phyloP scores from a whole-genome alignment of 768 basidiomycete species.

The Basidioascus undulatus region DNA sequence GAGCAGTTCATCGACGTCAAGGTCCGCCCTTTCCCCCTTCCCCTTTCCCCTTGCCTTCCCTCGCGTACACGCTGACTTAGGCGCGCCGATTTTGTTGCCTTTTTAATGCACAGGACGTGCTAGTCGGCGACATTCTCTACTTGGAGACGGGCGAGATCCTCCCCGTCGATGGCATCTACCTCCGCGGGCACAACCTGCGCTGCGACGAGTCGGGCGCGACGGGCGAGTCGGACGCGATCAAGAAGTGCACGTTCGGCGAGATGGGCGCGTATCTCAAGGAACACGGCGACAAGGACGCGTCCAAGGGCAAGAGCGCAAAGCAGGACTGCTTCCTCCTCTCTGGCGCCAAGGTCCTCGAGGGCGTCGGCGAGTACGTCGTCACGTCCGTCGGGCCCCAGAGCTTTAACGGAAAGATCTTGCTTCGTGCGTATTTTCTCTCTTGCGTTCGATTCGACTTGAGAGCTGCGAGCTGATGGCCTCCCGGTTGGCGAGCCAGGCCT shows the following conservation, averaged over 20 bases:
- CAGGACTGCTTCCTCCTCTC: constrained; percentile 78
- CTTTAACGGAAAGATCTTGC: constrained; percentile 94
- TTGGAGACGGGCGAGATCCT: constrained; percentile 88
- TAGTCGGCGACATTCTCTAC: constrained; percentile 79
- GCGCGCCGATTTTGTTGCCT: constrained; percentile 10
- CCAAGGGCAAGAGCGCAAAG: no score
- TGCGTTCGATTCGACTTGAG: no score
- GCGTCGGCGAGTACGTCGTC: constrained; percentile 76
- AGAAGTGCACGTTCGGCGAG: constrained; percentile 56
- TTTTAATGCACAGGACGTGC: constrained; percentile 44
- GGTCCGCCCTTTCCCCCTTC: constrained; percentile 19
- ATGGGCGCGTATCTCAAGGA: constrained; percentile 14
- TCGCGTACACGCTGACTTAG: neutral
- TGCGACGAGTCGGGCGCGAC: constrained; percentile 95
- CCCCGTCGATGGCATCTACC: constrained; percentile 86
- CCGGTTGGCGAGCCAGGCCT: no score
- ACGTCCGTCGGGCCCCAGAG: constrained; percentile 77
- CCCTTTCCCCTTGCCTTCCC: neutral
- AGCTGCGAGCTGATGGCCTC: no score
- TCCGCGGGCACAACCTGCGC: constrained; percentile 73
- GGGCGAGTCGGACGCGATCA: constrained; percentile 87
- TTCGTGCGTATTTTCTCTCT: constrained; percentile 32
- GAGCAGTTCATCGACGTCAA: constrained; percentile 61
- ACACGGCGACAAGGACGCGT: constrained; percentile 10
- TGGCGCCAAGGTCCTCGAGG: constrained; percentile 81